Evolutionary conservation across 192 early-diverging fungal genomes (phyloP).

Genomic region (Backusella psychrophila): DNA sequence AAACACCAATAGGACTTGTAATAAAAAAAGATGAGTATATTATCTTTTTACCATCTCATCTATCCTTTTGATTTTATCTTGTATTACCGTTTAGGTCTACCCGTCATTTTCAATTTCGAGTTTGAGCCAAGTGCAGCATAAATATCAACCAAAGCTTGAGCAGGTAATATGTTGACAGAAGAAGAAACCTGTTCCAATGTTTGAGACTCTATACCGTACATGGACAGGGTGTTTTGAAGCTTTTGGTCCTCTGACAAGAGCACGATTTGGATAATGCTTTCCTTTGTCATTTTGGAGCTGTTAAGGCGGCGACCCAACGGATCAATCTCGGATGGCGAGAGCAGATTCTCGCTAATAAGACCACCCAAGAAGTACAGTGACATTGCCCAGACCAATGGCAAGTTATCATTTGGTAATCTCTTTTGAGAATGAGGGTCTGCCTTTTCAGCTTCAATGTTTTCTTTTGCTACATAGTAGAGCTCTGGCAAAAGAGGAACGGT

Average conservation of each 20-base stretch:
- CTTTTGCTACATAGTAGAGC: slow-evolving; percentile 76
- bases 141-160: slow-evolving; percentile 72
- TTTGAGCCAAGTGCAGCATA: slow-evolving; percentile 72
- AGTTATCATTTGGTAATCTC: slow-evolving; percentile 80
- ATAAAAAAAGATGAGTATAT: not conserved
- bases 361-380: slow-evolving; percentile 73
- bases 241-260: slow-evolving; percentile 68
- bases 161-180: slow-evolving; percentile 58
- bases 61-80: not conserved
- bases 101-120: slow-evolving; percentile 68
- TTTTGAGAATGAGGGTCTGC: slow-evolving; percentile 62
- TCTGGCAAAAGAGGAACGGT: slow-evolving; percentile 50
- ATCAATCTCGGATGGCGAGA: slow-evolving; percentile 79
- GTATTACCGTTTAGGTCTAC: slow-evolving; percentile 57
- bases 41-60: not conserved
- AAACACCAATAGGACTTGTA: slow-evolving; percentile 66
- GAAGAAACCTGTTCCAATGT: slow-evolving; percentile 65
- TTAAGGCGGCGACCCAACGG: slow-evolving; percentile 73
- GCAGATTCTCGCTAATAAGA: slow-evolving; percentile 69
- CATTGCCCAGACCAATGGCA: slow-evolving; percentile 86
- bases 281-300: slow-evolving; percentile 39
- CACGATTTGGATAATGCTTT: slow-evolving; percentile 76
- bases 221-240: slow-evolving; percentile 64
- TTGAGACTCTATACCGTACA: slow-evolving; percentile 78
- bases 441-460: slow-evolving; percentile 68